These are phyloP conservation scores for Hypoxylon perforatum DNA, from an alignment of 495 filamentous ascomycete genomes.

Conservation along the genomic window DNA sequence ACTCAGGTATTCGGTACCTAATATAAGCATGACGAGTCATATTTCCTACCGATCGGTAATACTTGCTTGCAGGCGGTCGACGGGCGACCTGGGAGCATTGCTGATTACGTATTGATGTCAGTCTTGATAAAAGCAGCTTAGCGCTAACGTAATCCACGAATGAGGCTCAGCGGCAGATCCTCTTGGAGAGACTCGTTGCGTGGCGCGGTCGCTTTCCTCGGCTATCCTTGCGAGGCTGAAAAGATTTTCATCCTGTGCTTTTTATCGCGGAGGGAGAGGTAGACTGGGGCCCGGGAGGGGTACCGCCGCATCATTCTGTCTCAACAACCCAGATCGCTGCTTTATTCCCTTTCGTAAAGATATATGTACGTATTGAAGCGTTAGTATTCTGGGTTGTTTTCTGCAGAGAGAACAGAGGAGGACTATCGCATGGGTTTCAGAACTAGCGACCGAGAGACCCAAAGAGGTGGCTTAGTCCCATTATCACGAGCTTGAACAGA, in stretches of 20 bases:
- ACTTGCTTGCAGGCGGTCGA: not conserved
- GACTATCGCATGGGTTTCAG: slow-evolving; percentile 1
- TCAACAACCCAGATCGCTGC: not conserved
- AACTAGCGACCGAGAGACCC: slow-evolving; percentile 4
- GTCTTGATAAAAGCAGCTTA: not conserved
- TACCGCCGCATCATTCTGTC: slow-evolving; percentile 1
- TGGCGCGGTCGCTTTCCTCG: slow-evolving; percentile 15
- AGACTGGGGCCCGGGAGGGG: too few relatives aligned
- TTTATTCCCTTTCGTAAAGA: slow-evolving; percentile 6
- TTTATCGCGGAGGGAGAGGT: not conserved
- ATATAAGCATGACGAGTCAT: not conserved
- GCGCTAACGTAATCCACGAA: slow-evolving; percentile 4
- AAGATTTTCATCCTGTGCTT: slow-evolving; percentile 7
- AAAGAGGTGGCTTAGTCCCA: slow-evolving; percentile 25
- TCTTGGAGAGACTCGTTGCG: slow-evolving; percentile 6
- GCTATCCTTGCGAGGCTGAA: slow-evolving; percentile 16
- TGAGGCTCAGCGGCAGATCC: slow-evolving; percentile 32
- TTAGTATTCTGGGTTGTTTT: slow-evolving; percentile 12
- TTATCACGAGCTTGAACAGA: slow-evolving; percentile 35
- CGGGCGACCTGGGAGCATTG: not conserved
- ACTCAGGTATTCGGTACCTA: not conserved
- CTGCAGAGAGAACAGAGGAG: slow-evolving; percentile 6
- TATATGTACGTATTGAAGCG: not conserved
- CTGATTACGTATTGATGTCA: not conserved
- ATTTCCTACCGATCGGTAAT: not conserved